A percentile compares a stretch with the other conserved stretches of the same genome.
phyloP scores from a whole-genome alignment of 306 rosid genomes.

The Benincasa hispida region DNA sequence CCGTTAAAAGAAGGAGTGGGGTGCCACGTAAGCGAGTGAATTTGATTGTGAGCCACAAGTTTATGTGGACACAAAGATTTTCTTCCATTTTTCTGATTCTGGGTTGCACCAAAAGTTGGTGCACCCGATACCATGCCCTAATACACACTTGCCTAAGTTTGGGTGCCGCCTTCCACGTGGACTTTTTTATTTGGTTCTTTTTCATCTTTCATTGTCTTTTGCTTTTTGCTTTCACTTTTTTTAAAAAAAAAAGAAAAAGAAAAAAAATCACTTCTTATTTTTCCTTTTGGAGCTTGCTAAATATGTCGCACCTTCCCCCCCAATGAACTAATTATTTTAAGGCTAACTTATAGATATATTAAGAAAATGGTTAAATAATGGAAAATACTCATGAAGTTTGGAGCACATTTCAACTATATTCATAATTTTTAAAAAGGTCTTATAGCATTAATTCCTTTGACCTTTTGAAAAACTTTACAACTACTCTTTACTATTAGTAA shows the following conservation, averaged over 20 bases:
- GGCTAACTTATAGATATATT: too few species aligned
- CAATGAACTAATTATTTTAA: background rate
- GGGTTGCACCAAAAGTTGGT: constrained; percentile 7
- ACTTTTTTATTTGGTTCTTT: background rate
- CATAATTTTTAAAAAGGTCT: too few species aligned
- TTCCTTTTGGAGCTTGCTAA: background rate
- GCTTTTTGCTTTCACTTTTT: background rate
- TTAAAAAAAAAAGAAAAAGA: too few species aligned
- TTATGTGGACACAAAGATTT: constrained; percentile 55
- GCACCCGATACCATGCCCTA: background rate
- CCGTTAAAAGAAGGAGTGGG: constrained; percentile 32
- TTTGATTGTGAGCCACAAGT: constrained; percentile 70
- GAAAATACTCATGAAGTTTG: too few species aligned
- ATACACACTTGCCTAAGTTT: background rate
- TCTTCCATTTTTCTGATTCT: constrained; percentile 20
- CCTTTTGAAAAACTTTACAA: too few species aligned
- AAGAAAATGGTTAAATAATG: too few species aligned
- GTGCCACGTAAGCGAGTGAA: constrained; percentile 47
- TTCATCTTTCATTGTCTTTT: background rate
- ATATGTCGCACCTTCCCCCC: background rate
- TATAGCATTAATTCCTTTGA: too few species aligned
- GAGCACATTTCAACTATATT: too few species aligned
- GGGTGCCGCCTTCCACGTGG: background rate
- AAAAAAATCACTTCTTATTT: too few species aligned
- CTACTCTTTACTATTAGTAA: too few species aligned